Evolutionary conservation across 2,329 filamentous ascomycete species (phyloP).

Genomic region (Ophiostoma angusticollis): DNA sequence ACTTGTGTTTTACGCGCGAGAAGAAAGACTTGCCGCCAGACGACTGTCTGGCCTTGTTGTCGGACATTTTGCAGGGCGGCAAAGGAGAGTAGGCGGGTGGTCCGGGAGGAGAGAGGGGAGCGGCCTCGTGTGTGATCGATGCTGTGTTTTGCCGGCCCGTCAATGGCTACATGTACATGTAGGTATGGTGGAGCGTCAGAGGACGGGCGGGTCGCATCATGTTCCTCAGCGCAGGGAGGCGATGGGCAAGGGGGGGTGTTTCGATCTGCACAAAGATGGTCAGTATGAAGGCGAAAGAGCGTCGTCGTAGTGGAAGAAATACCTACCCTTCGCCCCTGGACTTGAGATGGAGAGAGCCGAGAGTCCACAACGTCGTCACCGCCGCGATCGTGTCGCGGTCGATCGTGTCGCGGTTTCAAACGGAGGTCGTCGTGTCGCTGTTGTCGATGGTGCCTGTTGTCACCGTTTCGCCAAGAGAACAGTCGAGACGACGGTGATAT

Average conservation of each 20-base stretch:
- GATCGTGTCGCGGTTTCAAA: too few relatives aligned
- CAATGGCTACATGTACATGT: too few relatives aligned
- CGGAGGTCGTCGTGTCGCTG: too few relatives aligned
- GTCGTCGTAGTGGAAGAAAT: too few relatives aligned
- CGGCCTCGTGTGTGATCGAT: slow-evolving; percentile 5
- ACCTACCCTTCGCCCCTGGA: too few relatives aligned
- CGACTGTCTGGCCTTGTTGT: slow-evolving; percentile 72
- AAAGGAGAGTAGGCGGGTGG: neutral
- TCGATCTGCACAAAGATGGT: slow-evolving; percentile 7
- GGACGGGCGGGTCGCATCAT: slow-evolving; percentile 29
- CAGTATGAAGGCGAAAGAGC: too few relatives aligned
- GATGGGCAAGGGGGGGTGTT: slow-evolving; percentile 6
- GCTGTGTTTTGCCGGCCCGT: slow-evolving; percentile 6
- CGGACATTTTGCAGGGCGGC: slow-evolving; percentile 41
- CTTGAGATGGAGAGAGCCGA: too few relatives aligned
- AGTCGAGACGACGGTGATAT: too few relatives aligned
- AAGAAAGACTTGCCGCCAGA: slow-evolving; percentile 62
- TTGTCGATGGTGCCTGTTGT: too few relatives aligned
- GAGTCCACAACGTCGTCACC: too few relatives aligned
- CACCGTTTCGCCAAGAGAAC: too few relatives aligned
- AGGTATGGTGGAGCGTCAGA: slow-evolving; percentile 27
- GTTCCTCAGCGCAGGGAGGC: slow-evolving; percentile 17
- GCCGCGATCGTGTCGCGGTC: too few relatives aligned
- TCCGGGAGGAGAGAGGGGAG: neutral
- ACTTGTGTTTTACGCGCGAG: slow-evolving; percentile 73